phyloP scores from a whole-genome alignment of 2,329 filamentous ascomycete species.

The Ophiostoma sp. region DNA sequence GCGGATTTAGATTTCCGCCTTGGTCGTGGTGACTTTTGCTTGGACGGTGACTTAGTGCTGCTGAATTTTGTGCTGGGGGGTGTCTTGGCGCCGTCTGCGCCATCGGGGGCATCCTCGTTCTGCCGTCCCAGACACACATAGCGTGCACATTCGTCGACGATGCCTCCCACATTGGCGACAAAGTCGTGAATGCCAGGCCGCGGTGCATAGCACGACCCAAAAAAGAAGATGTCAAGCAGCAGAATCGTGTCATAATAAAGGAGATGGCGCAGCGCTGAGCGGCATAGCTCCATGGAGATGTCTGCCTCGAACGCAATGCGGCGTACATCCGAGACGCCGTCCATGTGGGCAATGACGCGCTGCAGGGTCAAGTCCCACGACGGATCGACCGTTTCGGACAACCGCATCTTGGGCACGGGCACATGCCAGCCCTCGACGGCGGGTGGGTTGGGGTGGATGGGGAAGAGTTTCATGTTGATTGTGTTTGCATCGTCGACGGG shows the following conservation, averaged over 20 bases:
- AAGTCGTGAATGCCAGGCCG: conserved; percentile 75
- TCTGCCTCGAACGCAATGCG: conserved; percentile 81
- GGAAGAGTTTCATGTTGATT: conserved; percentile 93
- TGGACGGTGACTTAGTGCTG: background rate
- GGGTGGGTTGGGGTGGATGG: conserved; percentile 69
- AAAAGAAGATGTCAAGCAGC: conserved; percentile 92
- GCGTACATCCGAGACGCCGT: conserved; percentile 84
- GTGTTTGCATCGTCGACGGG: conserved; percentile 92
- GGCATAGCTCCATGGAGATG: conserved; percentile 79
- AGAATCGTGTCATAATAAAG: conserved; percentile 89
- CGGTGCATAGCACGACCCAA: conserved; percentile 82
- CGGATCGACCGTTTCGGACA: conserved; percentile 57
- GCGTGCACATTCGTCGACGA: conserved; percentile 80
- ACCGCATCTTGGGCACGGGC: conserved; percentile 67
- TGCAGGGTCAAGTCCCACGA: conserved; percentile 73
- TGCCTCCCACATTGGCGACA: conserved; percentile 62
- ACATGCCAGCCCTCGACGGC: conserved; percentile 85
- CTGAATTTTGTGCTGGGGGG: background rate
- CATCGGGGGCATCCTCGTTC: background rate
- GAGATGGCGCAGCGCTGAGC: conserved; percentile 80
- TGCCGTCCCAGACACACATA: conserved; percentile 58
- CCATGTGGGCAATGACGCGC: conserved; percentile 77
- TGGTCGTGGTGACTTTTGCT: background rate
- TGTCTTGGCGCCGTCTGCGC: background rate
- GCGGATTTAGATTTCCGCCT: background rate